Conservation (phyloP, 176 grass and related monocot genomes). For the Aegilops umbellulata region DNA sequence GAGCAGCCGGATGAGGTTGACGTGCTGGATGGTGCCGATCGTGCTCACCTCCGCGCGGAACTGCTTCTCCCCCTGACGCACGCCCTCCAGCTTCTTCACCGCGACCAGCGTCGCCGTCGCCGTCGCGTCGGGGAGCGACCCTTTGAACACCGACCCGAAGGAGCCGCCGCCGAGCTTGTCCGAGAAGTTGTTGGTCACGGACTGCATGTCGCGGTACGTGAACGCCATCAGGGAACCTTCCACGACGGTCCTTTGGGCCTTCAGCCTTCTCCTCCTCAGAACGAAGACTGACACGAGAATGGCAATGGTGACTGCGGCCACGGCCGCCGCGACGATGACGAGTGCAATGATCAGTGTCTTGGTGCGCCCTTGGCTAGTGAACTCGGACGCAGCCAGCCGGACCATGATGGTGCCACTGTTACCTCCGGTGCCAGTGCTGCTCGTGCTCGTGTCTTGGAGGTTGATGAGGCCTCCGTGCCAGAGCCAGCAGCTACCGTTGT, state of each 20-base stretch:
- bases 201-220: conserved; percentile 51
- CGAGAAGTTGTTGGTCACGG: conserved; percentile 57
- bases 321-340: background rate
- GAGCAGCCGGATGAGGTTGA: conserved; percentile 56
- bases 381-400: conserved; percentile 48
- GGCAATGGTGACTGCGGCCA: background rate
- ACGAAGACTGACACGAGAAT: background rate
- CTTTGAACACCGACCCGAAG: conserved; percentile 66
- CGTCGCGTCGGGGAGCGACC: conserved; percentile 8
- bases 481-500: conserved; percentile 30
- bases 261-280: background rate
- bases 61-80: conserved; percentile 74
- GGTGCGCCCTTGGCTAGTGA: background rate
- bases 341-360: conserved; percentile 8
- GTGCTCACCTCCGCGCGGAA: conserved; percentile 72
- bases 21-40: conserved; percentile 57
- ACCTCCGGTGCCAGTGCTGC: background rate
- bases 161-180: conserved; percentile 63
- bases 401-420: conserved; percentile 27
- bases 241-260: background rate
- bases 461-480: conserved; percentile 50
- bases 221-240: conserved; percentile 40
- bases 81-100: conserved; percentile 59
- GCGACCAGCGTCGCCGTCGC: conserved; percentile 32
- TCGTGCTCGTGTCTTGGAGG: conserved; percentile 51